phyloP scores from a whole-genome alignment of 1,284 basidiomycete genomes.

The Malassezia sympodialis region DNA sequence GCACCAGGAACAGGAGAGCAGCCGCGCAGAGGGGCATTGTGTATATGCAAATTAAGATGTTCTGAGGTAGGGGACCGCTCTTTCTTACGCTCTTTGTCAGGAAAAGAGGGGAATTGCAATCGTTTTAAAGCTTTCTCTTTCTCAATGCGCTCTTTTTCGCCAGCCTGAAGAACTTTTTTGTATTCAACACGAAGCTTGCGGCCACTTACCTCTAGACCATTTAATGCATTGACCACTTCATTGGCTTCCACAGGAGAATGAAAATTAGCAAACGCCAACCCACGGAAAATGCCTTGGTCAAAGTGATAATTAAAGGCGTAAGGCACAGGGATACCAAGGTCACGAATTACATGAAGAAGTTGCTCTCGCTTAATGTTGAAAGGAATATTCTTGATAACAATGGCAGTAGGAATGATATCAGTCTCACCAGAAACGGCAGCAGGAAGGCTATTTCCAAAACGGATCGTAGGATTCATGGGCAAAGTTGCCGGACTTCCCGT shows the following conservation, averaged over 20 bases:
- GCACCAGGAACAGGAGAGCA: neutral
- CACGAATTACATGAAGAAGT: conserved; percentile 86
- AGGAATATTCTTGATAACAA: conserved; percentile 99
- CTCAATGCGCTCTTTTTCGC: conserved; percentile 98
- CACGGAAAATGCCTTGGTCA: conserved; percentile 69
- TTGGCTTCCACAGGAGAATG: conserved; percentile 81
- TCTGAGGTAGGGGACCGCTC: conserved; percentile 5
- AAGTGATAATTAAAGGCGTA: conserved; percentile 78
- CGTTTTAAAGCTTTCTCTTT: conserved; percentile 95
- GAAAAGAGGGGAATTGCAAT: conserved; percentile 58
- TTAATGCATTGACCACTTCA: conserved; percentile 85
- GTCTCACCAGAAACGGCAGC: conserved; percentile 56
- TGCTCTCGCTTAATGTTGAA: conserved; percentile 95
- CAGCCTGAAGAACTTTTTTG: conserved; percentile 96
- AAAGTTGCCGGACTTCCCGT: neutral
- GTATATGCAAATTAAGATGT: neutral
- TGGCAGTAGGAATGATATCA: conserved; percentile 95
- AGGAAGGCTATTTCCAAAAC: conserved; percentile 4
- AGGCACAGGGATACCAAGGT: conserved; percentile 86
- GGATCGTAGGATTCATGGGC: conserved; percentile 1
- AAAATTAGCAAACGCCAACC: conserved; percentile 97
- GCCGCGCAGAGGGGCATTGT: neutral
- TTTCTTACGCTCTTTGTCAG: conserved; percentile 32
- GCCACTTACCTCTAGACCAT: conserved; percentile 84
- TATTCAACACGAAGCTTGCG: conserved; percentile 96